phyloP scores from a whole-genome alignment of 495 filamentous ascomycete genomes.

The Podospora pseudocomata region DNA sequence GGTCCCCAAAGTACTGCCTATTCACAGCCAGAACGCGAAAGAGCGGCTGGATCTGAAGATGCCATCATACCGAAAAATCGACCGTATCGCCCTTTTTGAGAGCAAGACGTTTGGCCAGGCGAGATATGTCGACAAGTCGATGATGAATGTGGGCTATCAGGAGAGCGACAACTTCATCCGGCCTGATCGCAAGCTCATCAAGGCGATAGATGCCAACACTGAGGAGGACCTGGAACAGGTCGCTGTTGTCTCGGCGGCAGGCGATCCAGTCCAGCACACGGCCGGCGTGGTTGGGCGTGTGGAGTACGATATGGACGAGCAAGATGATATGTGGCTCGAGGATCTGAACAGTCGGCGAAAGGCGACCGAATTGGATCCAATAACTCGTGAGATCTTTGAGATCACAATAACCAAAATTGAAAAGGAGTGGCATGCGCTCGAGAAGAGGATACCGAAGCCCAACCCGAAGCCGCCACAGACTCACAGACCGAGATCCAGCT shows the following conservation, averaged over 20 bases:
- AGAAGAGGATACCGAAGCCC: slow-evolving; percentile 92
- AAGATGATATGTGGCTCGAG: slow-evolving; percentile 95
- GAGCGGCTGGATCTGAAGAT: slow-evolving; percentile 58
- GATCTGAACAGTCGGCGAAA: slow-evolving; percentile 73
- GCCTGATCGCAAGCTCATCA: slow-evolving; percentile 72
- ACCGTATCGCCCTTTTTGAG: slow-evolving; percentile 53
- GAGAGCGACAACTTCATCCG: slow-evolving; percentile 83
- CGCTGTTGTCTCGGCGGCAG: slow-evolving; percentile 56
- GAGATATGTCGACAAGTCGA: slow-evolving; percentile 75
- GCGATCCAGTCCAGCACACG: slow-evolving; percentile 46
- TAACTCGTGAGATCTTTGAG: slow-evolving; percentile 91
- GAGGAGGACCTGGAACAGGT: slow-evolving; percentile 78
- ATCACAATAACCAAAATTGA: slow-evolving; percentile 98
- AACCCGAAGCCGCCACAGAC: slow-evolving; percentile 94
- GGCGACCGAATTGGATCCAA: slow-evolving; percentile 66
- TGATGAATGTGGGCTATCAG: slow-evolving; percentile 94
- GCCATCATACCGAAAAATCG: slow-evolving; percentile 55
- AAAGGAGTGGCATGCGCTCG: slow-evolving; percentile 95
- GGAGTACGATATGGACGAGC: slow-evolving; percentile 99
- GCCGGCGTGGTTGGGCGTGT: slow-evolving; percentile 63
- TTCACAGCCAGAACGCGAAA: slow-evolving; percentile 52
- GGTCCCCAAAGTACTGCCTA: slow-evolving; percentile 50
- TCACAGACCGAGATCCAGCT: slow-evolving; percentile 84
- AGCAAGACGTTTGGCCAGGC: slow-evolving; percentile 53
- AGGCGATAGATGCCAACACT: slow-evolving; percentile 66